A percentile compares a stretch with the other conserved stretches of the same genome.
Evolutionary conservation across 1,284 basidiomycete species (phyloP).

Genomic region (Cryptococcus floricola): DNA sequence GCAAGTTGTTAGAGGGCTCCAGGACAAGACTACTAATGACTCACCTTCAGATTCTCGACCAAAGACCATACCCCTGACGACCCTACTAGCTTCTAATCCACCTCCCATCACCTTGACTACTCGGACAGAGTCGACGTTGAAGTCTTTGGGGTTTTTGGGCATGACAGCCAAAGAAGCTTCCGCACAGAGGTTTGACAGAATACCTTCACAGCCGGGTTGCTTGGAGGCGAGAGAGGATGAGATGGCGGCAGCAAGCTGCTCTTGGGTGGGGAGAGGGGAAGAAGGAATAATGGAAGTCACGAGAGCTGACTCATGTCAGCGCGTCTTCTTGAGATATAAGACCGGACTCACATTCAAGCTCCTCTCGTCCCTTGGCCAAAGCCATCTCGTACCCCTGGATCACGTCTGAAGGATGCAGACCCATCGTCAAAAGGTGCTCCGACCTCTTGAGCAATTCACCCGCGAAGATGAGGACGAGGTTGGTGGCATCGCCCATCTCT

Average conservation of each 20-base stretch:
- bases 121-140: constrained; percentile 96
- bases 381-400: constrained; percentile 95
- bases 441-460: constrained; percentile 95
- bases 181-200: constrained; percentile 77
- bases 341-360: constrained; percentile 75
- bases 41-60: constrained; percentile 88
- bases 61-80: constrained; percentile 98
- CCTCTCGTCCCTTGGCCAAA: constrained; percentile 75
- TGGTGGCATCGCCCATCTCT: constrained; percentile 61
- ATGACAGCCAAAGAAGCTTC: constrained; percentile 88
- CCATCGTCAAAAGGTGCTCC: constrained; percentile 89
- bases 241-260: constrained; percentile 77
- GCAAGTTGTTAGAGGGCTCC: not conserved
- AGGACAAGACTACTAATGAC: constrained; percentile 16
- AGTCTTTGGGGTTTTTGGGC: constrained; percentile 81
- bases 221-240: constrained; percentile 88
- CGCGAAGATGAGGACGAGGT: constrained; percentile 68
- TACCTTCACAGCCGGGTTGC: constrained; percentile 90
- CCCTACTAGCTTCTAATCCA: constrained; percentile 72
- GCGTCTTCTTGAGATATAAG: not conserved
- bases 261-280: constrained; percentile 70
- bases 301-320: constrained; percentile 23
- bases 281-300: constrained; percentile 26
- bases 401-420: constrained; percentile 91
- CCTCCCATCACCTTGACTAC: constrained; percentile 99